Base-by-base conservation (phyloP, 2,329 filamentous ascomycete species). In the Hypomyces perniciosus region DNA sequence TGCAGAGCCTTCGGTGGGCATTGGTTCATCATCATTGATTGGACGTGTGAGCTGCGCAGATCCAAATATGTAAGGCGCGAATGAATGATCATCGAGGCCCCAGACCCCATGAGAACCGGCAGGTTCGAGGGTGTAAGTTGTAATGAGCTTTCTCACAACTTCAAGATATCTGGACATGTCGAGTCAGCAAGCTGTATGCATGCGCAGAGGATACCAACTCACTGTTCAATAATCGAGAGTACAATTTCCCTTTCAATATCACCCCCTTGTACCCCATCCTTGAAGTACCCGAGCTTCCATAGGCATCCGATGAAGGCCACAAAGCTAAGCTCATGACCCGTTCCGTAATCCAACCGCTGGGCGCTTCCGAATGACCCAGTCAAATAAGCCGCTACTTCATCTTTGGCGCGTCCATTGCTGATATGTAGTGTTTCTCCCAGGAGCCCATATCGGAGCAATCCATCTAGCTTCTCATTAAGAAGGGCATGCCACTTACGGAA, bases 41-140 rank as follows among this genome's bases (percentile, higher is more conserved):
- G 91, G 80, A 1, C 90, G 85, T 8, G 86, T 86, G 38, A 95
- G 76, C 65, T 99, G 93, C 0, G 93, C 91, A 2, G 91, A 96
- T 31, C 93, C 93, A 57, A 97, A 91, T 51, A 99, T 89, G 68
- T 97, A 99, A 0, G 93, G 88, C 28, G 93, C 69, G 66, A 99
- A 97, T 7, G 84, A 91, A 69, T 99, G 92, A 67, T 99, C 93
- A 65, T 99, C 93, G n/a, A 99, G 77, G 20, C 93, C 93, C 93
- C 93, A 99, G 20, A 99, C 93, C 3, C 93, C 93, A 65, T 97
- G 93, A 1, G 92, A 95, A 2, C 93, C 93, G 5, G 93, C 93
- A 4, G 93, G 93, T 65, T 99, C 93, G 20, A 99, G 80, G 1
- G 85, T 96, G 66, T 97, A 99, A 2, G 85, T 92, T 46, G 89